These are phyloP conservation scores for Saccharomycopsis synnaedendra DNA, from an alignment of 805 yeast species.

Conservation along the genomic window DNA sequence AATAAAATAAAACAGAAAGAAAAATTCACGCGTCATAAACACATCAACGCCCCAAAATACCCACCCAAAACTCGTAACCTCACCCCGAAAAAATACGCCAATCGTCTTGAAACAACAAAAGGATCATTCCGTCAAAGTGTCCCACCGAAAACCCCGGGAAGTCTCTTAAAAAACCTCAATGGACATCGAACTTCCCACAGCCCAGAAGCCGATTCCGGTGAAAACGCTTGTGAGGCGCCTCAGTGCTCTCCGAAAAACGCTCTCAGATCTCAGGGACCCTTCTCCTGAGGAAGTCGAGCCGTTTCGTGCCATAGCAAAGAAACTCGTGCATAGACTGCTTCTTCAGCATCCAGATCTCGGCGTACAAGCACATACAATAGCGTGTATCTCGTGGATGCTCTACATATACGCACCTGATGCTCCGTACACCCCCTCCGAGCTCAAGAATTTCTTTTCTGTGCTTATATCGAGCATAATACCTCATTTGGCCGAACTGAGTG, in stretches of 20 bases:
- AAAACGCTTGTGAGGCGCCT: slow-evolving; percentile 51
- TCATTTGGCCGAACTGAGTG: slow-evolving; percentile 34
- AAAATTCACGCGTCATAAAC: background rate
- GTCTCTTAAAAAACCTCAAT: too few species aligned
- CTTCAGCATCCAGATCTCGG: slow-evolving; percentile 39
- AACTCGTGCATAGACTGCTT: slow-evolving; percentile 38
- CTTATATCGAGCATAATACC: slow-evolving; percentile 36
- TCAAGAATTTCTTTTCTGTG: slow-evolving; percentile 47
- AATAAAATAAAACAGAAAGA: background rate
- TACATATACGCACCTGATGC: slow-evolving; percentile 84
- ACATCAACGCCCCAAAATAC: background rate
- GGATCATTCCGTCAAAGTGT: slow-evolving; percentile 19
- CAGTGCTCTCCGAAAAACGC: slow-evolving; percentile 47
- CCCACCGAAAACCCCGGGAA: slow-evolving; percentile 12
- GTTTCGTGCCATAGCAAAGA: slow-evolving; percentile 28
- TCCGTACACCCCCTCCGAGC: slow-evolving; percentile 58
- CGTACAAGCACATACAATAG: slow-evolving; percentile 56
- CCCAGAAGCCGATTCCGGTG: slow-evolving; percentile 44
- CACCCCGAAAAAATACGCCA: background rate
- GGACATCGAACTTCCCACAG: slow-evolving; percentile 42
- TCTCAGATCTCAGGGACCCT: slow-evolving; percentile 31
- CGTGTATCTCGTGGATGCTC: slow-evolving; percentile 66
- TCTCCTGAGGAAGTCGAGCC: slow-evolving; percentile 31
- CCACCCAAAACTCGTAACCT: background rate
- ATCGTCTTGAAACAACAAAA: background rate